Base-by-base conservation (phyloP, 352 stramenopile genomes). In the Globisporangium paroecandrum region DNA sequence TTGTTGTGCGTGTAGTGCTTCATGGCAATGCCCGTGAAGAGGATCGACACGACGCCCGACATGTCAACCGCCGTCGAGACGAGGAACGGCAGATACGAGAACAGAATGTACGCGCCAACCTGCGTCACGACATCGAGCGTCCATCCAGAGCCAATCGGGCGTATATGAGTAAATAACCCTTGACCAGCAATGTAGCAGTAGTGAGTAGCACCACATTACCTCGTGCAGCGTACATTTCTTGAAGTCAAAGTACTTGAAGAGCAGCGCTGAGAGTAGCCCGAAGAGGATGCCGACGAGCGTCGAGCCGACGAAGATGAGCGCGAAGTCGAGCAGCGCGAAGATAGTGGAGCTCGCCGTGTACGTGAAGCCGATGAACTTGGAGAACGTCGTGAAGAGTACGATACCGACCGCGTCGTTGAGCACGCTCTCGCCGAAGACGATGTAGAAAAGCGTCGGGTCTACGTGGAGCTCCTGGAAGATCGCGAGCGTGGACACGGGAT, bases 341-440 rank as follows among this genome's bases (percentile, higher is more conserved):
- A 93, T 68, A 71, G 89, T 86, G 41, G 87, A 83, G 36, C 79
- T 80, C 66, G 85, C 80, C 49, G 83, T 85, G 72, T 97, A 89
- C n/a, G 92, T 86, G 62, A 90, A 87, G 4, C 87, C 89, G 34
- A 98, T 90, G 70, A 98, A 97, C 67, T 97, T 93, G 20, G 87
- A 85, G 71, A 97, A 97, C 9, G 92, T 94, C 58, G 94, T 86
- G 71, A 98, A 98, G 10, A 98, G 74, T 46, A 95, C 95, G 64
- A 98, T 96, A 7, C 82, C 87, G 22, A 98, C 89, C 3, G 94
- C 94, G 66, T 98, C 95, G 73, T 98, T 98, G 38, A 98, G 76
- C 38, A 94, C 96, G 57, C 84, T 97, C 77, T 98, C 95, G 56
- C 94, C 95, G 86, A 98, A 98, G 13, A 98, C 90, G 24, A 98